Evolutionary conservation across 805 yeast species (phyloP).

Genomic region (Wickerhamomyces queroliae): DNA sequence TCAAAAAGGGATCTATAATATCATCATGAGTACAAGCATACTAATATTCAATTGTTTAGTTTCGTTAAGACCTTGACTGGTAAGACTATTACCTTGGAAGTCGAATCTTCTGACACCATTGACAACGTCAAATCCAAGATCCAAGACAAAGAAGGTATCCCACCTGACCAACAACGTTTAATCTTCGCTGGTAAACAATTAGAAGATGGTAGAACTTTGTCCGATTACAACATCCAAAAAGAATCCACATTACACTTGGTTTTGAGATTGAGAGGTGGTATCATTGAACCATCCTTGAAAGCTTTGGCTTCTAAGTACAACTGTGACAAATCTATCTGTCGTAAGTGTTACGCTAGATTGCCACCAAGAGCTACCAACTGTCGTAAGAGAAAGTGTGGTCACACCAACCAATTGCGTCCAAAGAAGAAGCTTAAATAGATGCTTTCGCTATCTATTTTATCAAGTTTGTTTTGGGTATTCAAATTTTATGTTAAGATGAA

Average conservation of each 20-base stretch:
- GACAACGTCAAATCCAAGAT: constrained; percentile 98
- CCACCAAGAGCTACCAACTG: constrained; percentile 99
- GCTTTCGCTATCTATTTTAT: constrained; percentile 27
- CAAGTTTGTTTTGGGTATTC: background rate
- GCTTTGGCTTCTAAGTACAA: constrained; percentile 99
- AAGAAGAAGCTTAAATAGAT: constrained; percentile 97
- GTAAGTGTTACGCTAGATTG: constrained; percentile 99
- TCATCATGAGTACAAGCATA: background rate
- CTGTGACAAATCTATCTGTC: constrained; percentile 99
- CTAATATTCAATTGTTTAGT: constrained; percentile 26
- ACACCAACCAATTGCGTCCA: constrained; percentile 99
- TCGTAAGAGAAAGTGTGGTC: constrained; percentile 99
- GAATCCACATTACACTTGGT: constrained; percentile 97
- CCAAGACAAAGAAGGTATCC: constrained; percentile 99
- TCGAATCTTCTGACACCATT: constrained; percentile 97
- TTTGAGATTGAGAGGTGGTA: constrained; percentile 97
- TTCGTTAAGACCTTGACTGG: constrained; percentile 85
- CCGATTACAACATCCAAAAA: constrained; percentile 99
- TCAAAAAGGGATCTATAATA: background rate
- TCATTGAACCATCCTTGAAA: constrained; percentile 99
- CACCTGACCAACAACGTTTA: constrained; percentile 99
- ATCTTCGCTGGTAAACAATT: constrained; percentile 99
- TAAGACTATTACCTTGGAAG: constrained; percentile 97
- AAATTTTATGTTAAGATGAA: background rate
- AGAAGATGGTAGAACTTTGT: constrained; percentile 98